Evolutionary conservation across 225 moss, liverwort and hornwort genomes (phyloP).

Genomic region (Bryum argenteum): DNA sequence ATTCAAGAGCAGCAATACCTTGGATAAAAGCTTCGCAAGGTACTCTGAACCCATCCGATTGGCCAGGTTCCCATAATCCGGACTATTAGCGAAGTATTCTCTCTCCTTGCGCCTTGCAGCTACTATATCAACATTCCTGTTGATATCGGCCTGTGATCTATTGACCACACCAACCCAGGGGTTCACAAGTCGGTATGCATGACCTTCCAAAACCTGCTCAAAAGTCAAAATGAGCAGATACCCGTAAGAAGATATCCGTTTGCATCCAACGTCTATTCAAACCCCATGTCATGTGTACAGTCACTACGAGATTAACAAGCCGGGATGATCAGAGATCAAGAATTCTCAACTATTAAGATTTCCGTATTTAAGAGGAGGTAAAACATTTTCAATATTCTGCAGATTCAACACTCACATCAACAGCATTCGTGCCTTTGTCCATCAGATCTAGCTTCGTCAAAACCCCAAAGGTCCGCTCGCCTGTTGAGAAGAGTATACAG

Average conservation of each 20-base stretch:
- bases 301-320: neutral
- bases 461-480: conserved; percentile 87
- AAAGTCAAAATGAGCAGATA: neutral
- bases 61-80: conserved; percentile 71
- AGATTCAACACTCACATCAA: conserved; percentile 62
- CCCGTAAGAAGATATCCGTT: neutral
- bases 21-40: conserved; percentile 84
- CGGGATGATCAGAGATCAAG: neutral
- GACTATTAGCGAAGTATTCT: conserved; percentile 76
- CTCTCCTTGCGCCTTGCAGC: conserved; percentile 75
- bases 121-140: conserved; percentile 84
- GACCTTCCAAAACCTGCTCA: conserved; percentile 76
- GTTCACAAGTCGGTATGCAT: conserved; percentile 71
- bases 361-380: neutral
- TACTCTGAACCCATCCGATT: conserved; percentile 88
- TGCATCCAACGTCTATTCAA: neutral
- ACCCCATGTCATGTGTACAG: neutral
- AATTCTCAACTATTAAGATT: neutral
- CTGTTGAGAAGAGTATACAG: conserved; percentile 28
- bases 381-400: no score
- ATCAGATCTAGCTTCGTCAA: conserved; percentile 88
- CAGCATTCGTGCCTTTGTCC: conserved; percentile 86
- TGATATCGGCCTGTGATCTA: conserved; percentile 86
- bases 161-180: conserved; percentile 95
- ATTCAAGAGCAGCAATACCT: conserved; percentile 35